Evolutionary conservation across 352 stramenopile genomes (phyloP).

Genomic region (Pythium biforme): DNA sequence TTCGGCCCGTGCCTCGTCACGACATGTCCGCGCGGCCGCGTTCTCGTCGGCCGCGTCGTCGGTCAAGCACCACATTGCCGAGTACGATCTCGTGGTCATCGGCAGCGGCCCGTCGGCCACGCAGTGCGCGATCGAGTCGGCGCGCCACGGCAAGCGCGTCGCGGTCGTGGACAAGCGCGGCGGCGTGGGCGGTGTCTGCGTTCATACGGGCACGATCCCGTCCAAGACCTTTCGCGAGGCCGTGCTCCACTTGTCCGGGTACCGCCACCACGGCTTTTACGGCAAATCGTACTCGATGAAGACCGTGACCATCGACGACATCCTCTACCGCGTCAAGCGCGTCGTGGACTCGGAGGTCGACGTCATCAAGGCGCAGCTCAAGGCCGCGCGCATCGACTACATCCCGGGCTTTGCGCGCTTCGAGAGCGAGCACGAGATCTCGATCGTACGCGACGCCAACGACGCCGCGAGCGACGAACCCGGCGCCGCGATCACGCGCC

Average conservation of each 20-base stretch:
- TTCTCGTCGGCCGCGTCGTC: background rate
- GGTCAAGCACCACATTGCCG: conserved; percentile 34
- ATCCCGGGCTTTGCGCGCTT: conserved; percentile 75
- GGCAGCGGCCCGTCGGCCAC: conserved; percentile 82
- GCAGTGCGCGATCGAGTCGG: conserved; percentile 86
- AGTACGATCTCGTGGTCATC: conserved; percentile 88
- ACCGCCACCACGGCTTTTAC: conserved; percentile 87
- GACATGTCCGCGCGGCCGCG: background rate
- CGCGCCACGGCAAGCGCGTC: conserved; percentile 77
- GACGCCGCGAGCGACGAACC: conserved; percentile 16
- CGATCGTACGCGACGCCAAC: conserved; percentile 42
- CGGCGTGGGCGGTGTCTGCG: conserved; percentile 70
- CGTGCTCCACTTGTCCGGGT: conserved; percentile 88
- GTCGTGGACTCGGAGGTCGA: conserved; percentile 78
- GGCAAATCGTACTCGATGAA: conserved; percentile 85
- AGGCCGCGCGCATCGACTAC: conserved; percentile 68
- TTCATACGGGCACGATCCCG: conserved; percentile 85
- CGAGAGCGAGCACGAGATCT: conserved; percentile 74
- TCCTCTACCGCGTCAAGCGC: conserved; percentile 76
- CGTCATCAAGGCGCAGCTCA: conserved; percentile 81
- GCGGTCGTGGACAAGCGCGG: conserved; percentile 74
- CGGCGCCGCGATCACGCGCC: background rate
- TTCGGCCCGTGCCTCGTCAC: background rate
- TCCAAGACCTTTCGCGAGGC: conserved; percentile 91
- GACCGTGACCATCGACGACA: conserved; percentile 82